These are phyloP conservation scores for Colletotrichum viniferum DNA, from an alignment of 2,329 filamentous ascomycete genomes.

Conservation along the genomic window DNA sequence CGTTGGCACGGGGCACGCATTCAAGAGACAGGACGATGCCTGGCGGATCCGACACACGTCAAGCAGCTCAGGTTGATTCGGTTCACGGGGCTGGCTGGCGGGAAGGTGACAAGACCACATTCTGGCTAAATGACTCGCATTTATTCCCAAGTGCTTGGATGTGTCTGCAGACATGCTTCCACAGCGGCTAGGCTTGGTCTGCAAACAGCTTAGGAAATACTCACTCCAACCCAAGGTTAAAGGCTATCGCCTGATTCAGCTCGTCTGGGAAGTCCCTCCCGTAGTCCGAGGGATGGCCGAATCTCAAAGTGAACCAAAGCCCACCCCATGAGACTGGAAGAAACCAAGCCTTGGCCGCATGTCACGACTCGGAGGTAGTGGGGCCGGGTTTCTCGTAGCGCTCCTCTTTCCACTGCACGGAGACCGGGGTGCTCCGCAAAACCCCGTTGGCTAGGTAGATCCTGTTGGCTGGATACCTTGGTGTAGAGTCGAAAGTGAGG, in stretches of 20 bases:
- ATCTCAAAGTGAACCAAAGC: background rate
- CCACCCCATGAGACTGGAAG: background rate
- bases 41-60: background rate
- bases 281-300: background rate
- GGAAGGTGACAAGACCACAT: background rate
- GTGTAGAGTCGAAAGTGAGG: background rate
- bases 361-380: background rate
- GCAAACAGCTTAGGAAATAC: background rate
- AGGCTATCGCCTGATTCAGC: background rate
- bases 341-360: constrained; percentile 1
- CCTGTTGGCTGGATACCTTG: background rate
- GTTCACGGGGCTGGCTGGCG: background rate
- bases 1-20: background rate
- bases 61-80: background rate
- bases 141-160: background rate
- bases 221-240: background rate
- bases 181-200: background rate
- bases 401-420: background rate
- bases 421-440: background rate
- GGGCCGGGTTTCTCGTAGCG: background rate
- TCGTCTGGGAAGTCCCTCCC: background rate
- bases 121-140: constrained; percentile 5
- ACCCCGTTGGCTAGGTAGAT: background rate
- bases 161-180: background rate
- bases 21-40: background rate